Conservation (phyloP, 1,284 basidiomycete genomes). For the Puccinia triticina region DNA sequence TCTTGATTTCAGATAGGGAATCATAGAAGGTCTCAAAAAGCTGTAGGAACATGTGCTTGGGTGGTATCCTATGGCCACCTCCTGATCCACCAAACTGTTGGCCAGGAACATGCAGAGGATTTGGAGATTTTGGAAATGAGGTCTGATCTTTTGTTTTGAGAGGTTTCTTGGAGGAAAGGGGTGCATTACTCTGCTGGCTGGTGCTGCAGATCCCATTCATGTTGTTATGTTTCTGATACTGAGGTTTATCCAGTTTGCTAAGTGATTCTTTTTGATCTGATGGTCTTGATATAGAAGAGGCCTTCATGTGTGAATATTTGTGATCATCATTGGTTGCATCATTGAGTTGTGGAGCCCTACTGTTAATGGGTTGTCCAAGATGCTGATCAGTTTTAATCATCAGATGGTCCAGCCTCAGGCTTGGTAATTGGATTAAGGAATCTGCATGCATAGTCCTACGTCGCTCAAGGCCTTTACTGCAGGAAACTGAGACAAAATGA, state of each 20-base stretch:
- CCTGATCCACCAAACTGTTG: background rate
- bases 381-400: background rate
- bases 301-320: background rate
- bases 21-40: slow-evolving; percentile 57
- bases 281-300: background rate
- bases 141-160: background rate
- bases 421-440: slow-evolving; percentile 32
- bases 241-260: background rate
- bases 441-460: slow-evolving; percentile 48
- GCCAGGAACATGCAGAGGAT: background rate
- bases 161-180: background rate
- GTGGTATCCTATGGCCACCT: slow-evolving; percentile 21
- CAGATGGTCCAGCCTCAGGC: slow-evolving; percentile 16
- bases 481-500: background rate
- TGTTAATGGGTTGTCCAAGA: background rate
- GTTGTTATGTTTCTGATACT: background rate
- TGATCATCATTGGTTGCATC: background rate
- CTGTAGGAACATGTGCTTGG: slow-evolving; percentile 55
- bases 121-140: background rate
- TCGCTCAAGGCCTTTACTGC: slow-evolving; percentile 24
- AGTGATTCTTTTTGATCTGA: background rate
- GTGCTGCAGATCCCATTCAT: background rate
- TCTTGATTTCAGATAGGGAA: slow-evolving; percentile 54
- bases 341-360: background rate
- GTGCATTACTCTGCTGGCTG: background rate